These are phyloP conservation scores for Daldinia decipiens DNA, from an alignment of 495 filamentous ascomycete species.

Conservation along the genomic window DNA sequence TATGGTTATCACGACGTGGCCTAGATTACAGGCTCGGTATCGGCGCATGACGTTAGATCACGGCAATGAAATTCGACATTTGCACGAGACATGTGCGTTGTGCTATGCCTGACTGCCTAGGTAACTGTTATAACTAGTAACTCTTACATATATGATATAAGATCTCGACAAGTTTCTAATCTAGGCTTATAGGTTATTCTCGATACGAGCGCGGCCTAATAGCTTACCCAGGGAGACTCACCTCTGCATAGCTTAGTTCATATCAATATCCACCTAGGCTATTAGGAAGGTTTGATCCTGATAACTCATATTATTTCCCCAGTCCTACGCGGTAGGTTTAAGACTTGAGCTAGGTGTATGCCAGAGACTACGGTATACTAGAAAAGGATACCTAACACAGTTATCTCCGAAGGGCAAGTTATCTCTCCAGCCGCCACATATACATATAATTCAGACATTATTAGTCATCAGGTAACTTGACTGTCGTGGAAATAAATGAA, in stretches of 20 bases:
- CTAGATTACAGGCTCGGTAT: constrained; percentile 20
- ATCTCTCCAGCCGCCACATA: not conserved
- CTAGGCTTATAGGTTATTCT: not conserved
- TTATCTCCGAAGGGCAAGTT: not conserved
- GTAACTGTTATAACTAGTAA: not conserved
- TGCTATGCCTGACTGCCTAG: not conserved
- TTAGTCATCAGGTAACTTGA: no score
- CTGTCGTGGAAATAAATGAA: no score
- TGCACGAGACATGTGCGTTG: constrained; percentile 4
- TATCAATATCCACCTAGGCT: not conserved
- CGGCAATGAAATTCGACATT: constrained; percentile 17
- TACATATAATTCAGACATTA: not conserved
- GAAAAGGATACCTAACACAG: not conserved
- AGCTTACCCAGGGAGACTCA: not conserved
- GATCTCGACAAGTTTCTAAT: not conserved
- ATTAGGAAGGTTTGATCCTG: not conserved
- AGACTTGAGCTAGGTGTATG: not conserved
- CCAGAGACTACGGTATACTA: not conserved
- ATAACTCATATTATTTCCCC: not conserved
- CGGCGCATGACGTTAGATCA: constrained; percentile 21
- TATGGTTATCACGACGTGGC: constrained; percentile 19
- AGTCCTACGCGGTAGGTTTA: not conserved
- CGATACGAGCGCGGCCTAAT: not conserved
- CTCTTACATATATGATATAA: not conserved
- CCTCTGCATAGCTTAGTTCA: not conserved